Conservation (phyloP, 352 stramenopile genomes). For the Pythium phragmiticola region DNA sequence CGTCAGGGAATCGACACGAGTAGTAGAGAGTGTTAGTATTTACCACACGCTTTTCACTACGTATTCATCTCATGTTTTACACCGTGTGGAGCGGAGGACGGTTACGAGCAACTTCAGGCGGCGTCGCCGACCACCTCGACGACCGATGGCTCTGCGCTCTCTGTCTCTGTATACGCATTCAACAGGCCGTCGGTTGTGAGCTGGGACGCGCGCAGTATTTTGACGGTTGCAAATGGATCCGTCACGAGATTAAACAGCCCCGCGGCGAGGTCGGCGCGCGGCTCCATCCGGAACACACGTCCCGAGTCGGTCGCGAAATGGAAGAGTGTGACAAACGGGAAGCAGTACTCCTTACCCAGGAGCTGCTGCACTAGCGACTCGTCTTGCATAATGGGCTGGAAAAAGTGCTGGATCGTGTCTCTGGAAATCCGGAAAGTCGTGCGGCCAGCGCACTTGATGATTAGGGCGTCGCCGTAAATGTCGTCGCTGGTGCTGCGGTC, state of each 20-base stretch:
- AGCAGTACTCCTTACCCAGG: conserved; percentile 55
- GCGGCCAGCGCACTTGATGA: conserved; percentile 42
- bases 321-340: conserved; percentile 54
- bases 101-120: neutral
- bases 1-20: no score
- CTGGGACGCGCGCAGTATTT: conserved; percentile 49
- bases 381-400: conserved; percentile 50
- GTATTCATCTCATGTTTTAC: no score
- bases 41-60: neutral
- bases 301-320: conserved; percentile 46
- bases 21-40: no score
- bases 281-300: conserved; percentile 52
- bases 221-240: conserved; percentile 55
- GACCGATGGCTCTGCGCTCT: neutral
- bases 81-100: no score
- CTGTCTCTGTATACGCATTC: conserved; percentile 38
- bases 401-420: conserved; percentile 66
- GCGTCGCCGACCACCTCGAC: neutral
- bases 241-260: conserved; percentile 53
- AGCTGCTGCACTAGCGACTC: conserved; percentile 63
- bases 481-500: conserved; percentile 16
- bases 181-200: conserved; percentile 52
- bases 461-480: conserved; percentile 29
- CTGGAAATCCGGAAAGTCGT: conserved; percentile 55
- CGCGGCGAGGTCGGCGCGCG: conserved; percentile 44